Percentiles rank a stretch among this genome's conserved stretches.
These are phyloP conservation scores for Eucalyptus viminalis DNA, from an alignment of 345 rosid genomes.

Conservation along the genomic window DNA sequence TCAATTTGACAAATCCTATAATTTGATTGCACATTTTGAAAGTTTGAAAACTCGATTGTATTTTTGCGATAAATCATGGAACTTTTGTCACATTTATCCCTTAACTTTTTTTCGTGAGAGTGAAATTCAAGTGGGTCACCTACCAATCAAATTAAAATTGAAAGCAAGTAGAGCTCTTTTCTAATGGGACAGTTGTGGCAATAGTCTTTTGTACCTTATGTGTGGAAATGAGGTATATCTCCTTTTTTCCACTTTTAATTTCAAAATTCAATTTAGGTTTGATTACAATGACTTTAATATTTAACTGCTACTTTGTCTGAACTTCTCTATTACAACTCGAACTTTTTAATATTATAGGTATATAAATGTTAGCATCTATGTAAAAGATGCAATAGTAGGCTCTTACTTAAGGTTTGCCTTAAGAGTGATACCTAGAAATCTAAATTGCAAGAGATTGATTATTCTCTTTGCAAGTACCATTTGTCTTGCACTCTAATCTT, in stretches of 20 bases:
- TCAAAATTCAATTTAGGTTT: neutral
- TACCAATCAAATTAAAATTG: no score
- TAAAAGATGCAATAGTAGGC: neutral
- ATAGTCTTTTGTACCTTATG: fast-evolving
- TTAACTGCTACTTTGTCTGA: fast-evolving
- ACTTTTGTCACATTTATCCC: no score
- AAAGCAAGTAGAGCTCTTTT: no score
- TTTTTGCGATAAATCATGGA: no score
- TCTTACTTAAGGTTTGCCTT: neutral
- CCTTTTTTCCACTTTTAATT: neutral
- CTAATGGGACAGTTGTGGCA: no score
- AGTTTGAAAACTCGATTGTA: no score
- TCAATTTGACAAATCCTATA: no score
- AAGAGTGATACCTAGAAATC: neutral
- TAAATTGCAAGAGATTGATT: neutral
- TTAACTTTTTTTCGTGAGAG: no score
- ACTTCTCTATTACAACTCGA: neutral
- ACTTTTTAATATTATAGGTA: neutral
- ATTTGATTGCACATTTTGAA: no score
- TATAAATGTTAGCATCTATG: neutral
- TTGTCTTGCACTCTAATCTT: neutral
- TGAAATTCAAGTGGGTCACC: no score
- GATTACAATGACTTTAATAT: neutral
- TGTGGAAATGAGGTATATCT: neutral
- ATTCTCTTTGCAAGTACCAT: neutral